Evolutionary conservation across 2,329 filamentous ascomycete genomes (phyloP), one percentile per base, ranked within the genome.

Genomic region (Fusarium goolgardi): DNA sequence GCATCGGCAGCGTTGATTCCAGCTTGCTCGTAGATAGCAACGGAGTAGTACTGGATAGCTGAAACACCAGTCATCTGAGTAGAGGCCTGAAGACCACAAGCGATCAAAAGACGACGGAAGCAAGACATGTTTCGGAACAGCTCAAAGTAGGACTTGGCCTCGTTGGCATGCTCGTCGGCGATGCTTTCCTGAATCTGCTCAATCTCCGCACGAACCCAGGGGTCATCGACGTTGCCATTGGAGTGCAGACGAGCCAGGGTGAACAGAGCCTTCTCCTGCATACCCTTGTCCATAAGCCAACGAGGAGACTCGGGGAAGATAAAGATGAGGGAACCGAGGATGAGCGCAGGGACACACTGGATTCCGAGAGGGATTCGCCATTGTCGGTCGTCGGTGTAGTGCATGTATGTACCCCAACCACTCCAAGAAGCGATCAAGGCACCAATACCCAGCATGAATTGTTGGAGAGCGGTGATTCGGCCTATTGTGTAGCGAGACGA

Each of bases 361-460:
- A 94, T 85, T n/a, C 86, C 90, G 2, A 93, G 82, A 4, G 75
- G 75, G 18, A 80, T 71, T 3, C 78, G 76, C 78, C 78, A 80
- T 56, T 80, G 78, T 46, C 52, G 74, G 55, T 71, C 45, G 32
- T 73, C 70, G 15, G 23, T 35, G 46, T 73, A 77, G 29, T 76
- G 75, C 21, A 73, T 65, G 59, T 72, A 79, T 1, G 76, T 81
- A 44, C 89, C 92, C 64, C 89, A 95, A 0, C 88, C 88, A 47
- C 91, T 87, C 91, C 91, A 94, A 0, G 88, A 84, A 0, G 92
- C 92, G 18, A 89, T 80, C 3, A 96, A 84, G 18, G 91, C 82
- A 58, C 92, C 92, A 29, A 95, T 86, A 2, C 91, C 92, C 52
- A 95, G 77, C 91, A 94, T 94, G 75, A 94, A 94, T 72, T 94